These are phyloP conservation scores for Pelargonium myrrhifolium DNA, from an alignment of 441 rosid genomes.

Conservation along the genomic window DNA sequence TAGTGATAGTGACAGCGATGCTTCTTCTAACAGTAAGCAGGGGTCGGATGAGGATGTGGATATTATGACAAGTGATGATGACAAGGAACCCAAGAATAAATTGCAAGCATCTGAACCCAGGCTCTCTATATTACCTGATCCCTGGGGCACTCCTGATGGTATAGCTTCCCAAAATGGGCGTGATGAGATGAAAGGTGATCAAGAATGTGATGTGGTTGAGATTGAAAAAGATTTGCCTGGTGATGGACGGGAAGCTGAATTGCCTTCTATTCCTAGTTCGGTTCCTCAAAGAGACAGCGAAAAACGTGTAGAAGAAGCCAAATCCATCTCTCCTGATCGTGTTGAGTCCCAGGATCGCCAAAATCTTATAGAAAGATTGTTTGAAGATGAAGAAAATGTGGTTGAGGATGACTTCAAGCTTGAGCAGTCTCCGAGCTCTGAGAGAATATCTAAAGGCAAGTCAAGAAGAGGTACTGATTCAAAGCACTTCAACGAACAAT, in stretches of 20 bases:
- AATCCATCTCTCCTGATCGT: constrained; percentile 29
- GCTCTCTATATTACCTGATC: constrained; percentile 28
- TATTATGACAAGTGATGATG: constrained; percentile 85
- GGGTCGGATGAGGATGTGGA: constrained; percentile 95
- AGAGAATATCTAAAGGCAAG: constrained; percentile 38
- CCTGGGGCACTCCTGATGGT: constrained; percentile 24
- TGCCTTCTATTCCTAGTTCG: constrained; percentile 27
- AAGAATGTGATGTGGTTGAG: constrained; percentile 45
- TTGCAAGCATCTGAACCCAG: constrained; percentile 34
- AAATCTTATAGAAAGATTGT: constrained; percentile 66
- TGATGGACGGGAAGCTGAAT: constrained; percentile 48
- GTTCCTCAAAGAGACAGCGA: constrained; percentile 29
- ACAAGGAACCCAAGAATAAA: constrained; percentile 43
- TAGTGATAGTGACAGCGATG: constrained; percentile 86
- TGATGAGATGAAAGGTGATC: constrained; percentile 42
- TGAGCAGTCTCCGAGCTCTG: constrained; percentile 47
- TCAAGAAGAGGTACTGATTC: constrained; percentile 40
- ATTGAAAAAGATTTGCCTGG: constrained; percentile 51
- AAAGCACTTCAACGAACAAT: constrained; percentile 38
- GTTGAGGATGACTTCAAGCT: constrained; percentile 34
- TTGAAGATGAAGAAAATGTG: constrained; percentile 60
- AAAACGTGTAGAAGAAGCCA: constrained; percentile 34
- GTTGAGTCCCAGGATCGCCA: constrained; percentile 49
- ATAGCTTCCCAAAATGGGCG: constrained; percentile 28
- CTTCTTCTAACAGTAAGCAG: constrained; percentile 78